Percentiles rank a stretch among this genome's conserved stretches.
Conservation (phyloP, 768 basidiomycete genomes). For the Mrakia blollopis region DNA sequence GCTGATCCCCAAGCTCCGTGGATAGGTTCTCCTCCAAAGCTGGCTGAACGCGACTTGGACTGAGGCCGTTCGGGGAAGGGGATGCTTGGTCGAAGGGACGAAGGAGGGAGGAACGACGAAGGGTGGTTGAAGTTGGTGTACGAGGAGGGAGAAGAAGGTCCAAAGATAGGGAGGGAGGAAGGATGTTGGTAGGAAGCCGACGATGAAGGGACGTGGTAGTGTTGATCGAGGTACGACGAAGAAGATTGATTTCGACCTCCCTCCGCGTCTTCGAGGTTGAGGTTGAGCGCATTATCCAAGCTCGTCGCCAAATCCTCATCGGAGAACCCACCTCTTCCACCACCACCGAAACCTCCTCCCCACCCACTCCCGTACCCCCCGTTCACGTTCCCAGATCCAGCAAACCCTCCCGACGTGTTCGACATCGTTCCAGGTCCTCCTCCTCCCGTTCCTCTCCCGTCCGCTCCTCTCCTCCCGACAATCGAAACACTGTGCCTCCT, state of each 20-base stretch:
- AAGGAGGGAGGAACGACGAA: neutral
- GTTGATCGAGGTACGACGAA: neutral
- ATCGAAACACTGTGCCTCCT: slow-evolving; percentile 30
- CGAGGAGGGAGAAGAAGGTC: slow-evolving; percentile 18
- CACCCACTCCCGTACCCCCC: neutral
- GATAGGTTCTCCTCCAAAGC: slow-evolving; percentile 4
- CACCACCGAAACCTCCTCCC: slow-evolving; percentile 8
- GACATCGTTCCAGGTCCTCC: neutral
- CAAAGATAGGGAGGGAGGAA: slow-evolving; percentile 27
- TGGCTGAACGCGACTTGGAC: slow-evolving; percentile 1
- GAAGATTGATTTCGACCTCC: neutral
- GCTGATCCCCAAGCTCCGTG: neutral
- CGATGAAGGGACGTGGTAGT: slow-evolving; percentile 28
- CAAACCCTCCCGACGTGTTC: slow-evolving; percentile 3
- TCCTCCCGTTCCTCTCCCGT: slow-evolving; percentile 3
- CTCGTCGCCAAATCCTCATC: slow-evolving; percentile 26
- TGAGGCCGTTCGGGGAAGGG: slow-evolving; percentile 18
- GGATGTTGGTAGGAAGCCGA: slow-evolving; percentile 21
- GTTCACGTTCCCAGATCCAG: neutral
- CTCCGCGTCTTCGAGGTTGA: slow-evolving; percentile 16
- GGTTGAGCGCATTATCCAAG: slow-evolving; percentile 29
- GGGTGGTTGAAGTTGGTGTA: slow-evolving; percentile 1
- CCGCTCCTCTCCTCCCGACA: slow-evolving; percentile 16
- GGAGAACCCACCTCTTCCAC: slow-evolving; percentile 25
- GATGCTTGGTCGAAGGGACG: slow-evolving; percentile 6